Conservation (phyloP, 306 rosid genomes). For the Rosa lucieae region DNA sequence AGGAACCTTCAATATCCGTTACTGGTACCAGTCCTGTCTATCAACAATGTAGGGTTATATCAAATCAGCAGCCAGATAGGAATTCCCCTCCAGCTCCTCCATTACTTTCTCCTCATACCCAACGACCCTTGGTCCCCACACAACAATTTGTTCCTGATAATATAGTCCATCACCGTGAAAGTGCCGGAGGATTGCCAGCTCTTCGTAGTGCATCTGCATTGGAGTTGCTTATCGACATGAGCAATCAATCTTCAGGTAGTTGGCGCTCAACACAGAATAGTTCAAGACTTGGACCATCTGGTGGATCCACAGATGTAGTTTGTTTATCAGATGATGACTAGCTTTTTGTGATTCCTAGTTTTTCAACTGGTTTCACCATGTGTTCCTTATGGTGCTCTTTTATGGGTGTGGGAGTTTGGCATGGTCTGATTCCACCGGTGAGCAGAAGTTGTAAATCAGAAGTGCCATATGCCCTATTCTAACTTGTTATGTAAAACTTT, state of each 20-base stretch:
- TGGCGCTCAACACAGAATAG: conserved; percentile 17
- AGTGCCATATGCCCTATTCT: neutral
- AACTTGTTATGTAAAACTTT: too few species aligned
- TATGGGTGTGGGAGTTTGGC: neutral
- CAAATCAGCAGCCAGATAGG: conserved; percentile 38
- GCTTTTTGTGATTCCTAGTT: neutral
- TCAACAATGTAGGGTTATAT: conserved; percentile 20
- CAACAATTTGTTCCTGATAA: conserved; percentile 26
- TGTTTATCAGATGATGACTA: conserved; percentile 81
- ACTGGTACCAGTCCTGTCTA: conserved; percentile 17
- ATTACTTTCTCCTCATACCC: conserved; percentile 27
- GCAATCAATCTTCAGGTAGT: conserved; percentile 28
- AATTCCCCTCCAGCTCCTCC: conserved; percentile 31
- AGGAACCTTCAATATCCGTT: neutral
- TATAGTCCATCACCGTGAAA: conserved; percentile 24
- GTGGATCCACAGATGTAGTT: conserved; percentile 41
- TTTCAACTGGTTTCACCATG: neutral
- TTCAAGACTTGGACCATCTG: conserved; percentile 17
- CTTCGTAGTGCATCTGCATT: conserved; percentile 29
- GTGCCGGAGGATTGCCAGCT: conserved; percentile 22
- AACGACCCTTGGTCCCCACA: conserved; percentile 20
- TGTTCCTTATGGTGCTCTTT: neutral
- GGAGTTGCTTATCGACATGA: conserved; percentile 29
- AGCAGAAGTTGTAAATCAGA: neutral
- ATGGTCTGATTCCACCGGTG: neutral